A percentile compares a stretch with the other conserved stretches of the same genome.
These are phyloP conservation scores for Kodamaea plutei DNA, from an alignment of 1,139 yeast genomes.

Conservation along the genomic window DNA sequence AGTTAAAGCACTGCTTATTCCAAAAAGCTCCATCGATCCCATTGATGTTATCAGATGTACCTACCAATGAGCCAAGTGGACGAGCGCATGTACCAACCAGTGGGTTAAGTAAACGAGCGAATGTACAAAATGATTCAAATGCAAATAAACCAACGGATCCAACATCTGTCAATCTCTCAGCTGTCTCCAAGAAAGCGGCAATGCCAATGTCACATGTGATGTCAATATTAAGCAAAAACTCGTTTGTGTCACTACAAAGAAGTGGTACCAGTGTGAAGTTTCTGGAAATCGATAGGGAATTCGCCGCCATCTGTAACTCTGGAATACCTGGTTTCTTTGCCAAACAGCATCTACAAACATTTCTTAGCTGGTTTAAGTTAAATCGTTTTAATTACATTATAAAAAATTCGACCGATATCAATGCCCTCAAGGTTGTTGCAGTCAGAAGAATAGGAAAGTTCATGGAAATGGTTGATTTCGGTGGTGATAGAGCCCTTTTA, in stretches of 20 bases:
- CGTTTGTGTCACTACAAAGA: slow-evolving; percentile 4
- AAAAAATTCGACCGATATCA: not conserved
- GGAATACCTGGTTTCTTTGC: too few species aligned
- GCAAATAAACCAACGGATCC: too few species aligned
- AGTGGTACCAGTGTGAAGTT: slow-evolving; percentile 4
- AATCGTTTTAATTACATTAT: slow-evolving; percentile 17
- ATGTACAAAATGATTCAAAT: too few species aligned
- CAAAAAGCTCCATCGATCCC: too few species aligned
- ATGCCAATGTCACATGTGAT: slow-evolving; percentile 1
- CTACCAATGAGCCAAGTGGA: too few species aligned
- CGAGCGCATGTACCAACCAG: too few species aligned
- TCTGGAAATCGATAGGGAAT: slow-evolving; percentile 5
- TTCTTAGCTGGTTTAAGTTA: slow-evolving; percentile 19
- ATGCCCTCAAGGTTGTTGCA: not conserved
- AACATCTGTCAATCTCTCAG: too few species aligned
- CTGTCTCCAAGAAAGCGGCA: not conserved
- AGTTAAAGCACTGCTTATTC: too few species aligned
- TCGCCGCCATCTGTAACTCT: too few species aligned
- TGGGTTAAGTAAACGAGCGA: too few species aligned
- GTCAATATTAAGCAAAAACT: not conserved
- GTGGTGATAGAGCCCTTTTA: slow-evolving; percentile 12
- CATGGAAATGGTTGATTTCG: slow-evolving; percentile 15
- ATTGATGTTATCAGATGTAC: too few species aligned
- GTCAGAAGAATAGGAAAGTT: slow-evolving; percentile 18
- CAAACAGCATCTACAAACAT: too few species aligned